phyloP scores from a whole-genome alignment of 768 basidiomycete species.

The Russula olivacea region DNA sequence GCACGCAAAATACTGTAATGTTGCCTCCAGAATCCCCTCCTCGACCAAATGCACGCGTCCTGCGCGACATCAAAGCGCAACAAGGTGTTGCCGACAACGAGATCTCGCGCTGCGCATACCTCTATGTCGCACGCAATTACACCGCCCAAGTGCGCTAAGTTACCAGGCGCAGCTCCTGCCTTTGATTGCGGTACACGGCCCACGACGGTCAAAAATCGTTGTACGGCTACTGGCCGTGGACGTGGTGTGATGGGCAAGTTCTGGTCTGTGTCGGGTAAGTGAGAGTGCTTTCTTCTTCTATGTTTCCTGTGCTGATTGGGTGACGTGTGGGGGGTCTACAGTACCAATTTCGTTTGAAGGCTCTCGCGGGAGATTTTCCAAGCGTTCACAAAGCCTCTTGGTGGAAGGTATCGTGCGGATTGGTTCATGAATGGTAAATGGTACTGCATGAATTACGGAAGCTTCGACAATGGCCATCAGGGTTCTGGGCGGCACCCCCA shows the following conservation, averaged over 20 bases:
- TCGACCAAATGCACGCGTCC: constrained; percentile 44
- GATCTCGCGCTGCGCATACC: constrained; percentile 79
- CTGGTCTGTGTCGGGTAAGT: constrained; percentile 70
- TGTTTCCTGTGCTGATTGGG: background rate
- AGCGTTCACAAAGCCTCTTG: too few species aligned
- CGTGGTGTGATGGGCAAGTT: constrained; percentile 89
- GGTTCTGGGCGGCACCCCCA: too few species aligned
- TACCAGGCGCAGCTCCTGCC: constrained; percentile 87
- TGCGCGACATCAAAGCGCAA: constrained; percentile 79
- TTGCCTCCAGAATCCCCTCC: too few species aligned
- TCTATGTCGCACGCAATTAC: constrained; percentile 90
- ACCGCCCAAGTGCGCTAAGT: constrained; percentile 82
- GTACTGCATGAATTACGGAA: too few species aligned
- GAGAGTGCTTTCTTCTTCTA: background rate
- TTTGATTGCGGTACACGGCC: constrained; percentile 79
- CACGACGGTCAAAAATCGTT: constrained; percentile 86
- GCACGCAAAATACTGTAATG: background rate
- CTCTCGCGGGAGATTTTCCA: too few species aligned
- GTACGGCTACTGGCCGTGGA: constrained; percentile 77
- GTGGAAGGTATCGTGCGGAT: too few species aligned
- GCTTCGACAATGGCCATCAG: too few species aligned
- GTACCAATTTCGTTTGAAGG: too few species aligned
- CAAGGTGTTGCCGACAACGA: constrained; percentile 73
- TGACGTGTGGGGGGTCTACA: too few species aligned
- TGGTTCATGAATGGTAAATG: too few species aligned